A percentile compares a stretch with the other conserved stretches of the same genome.
These are phyloP conservation scores for Backusella macrospora DNA, from an alignment of 192 early-diverging fungal species.

Conservation along the genomic window DNA sequence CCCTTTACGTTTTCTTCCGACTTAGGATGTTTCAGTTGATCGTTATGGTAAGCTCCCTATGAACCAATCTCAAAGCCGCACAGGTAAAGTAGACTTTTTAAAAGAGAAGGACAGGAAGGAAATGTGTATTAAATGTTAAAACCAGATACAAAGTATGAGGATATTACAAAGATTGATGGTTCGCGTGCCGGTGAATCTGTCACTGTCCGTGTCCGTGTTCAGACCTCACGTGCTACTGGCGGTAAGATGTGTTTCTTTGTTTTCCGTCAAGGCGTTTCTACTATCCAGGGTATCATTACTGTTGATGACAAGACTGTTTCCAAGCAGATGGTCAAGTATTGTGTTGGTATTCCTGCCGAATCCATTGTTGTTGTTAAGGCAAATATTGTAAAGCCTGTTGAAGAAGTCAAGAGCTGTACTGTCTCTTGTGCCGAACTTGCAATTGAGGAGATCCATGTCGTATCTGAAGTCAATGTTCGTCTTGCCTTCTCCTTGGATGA, in stretches of 20 bases:
- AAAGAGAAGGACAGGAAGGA: neutral
- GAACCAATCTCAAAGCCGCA: conserved; percentile 83
- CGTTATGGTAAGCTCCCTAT: conserved; percentile 87
- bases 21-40: conserved; percentile 76
- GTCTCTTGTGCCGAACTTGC: conserved; percentile 91
- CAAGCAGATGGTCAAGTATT: conserved; percentile 97
- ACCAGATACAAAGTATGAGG: conserved; percentile 63
- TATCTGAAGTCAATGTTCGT: conserved; percentile 70
- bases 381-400: conserved; percentile 71
- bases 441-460: conserved; percentile 72
- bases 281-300: conserved; percentile 87
- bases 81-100: conserved; percentile 46
- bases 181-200: conserved; percentile 75
- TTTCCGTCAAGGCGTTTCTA: conserved; percentile 83
- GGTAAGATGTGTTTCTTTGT: conserved; percentile 90
- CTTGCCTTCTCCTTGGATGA: conserved; percentile 94
- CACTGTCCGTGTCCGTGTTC: conserved; percentile 87
- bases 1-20: neutral
- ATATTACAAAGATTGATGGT: conserved; percentile 64
- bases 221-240: conserved; percentile 83
- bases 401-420: conserved; percentile 91
- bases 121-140: neutral
- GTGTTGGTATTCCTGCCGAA: conserved; percentile 74
- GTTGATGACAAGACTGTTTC: conserved; percentile 75
- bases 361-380: conserved; percentile 91